Evolutionary conservation across 352 stramenopile genomes (phyloP), one percentile per base, ranked within the genome.

Genomic region (Pythium plurisporium): DNA sequence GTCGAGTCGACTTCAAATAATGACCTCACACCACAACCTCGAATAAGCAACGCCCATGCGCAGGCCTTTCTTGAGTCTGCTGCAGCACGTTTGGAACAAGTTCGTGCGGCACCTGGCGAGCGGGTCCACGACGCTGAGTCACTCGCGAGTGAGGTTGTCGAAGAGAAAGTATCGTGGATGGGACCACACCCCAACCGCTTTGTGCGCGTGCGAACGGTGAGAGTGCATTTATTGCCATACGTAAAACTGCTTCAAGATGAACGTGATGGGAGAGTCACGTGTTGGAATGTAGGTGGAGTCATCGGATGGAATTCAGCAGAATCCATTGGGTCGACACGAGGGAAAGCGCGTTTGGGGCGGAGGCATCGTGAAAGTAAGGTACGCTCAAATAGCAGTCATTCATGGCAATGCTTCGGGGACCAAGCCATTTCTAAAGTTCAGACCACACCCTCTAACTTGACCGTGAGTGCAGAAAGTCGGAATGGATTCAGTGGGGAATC

Each of bases 291-390:
- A 72, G 63, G 49, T 79, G 2, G 54, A 50, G 17, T 86, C 73
- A 5, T 27, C 34, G 5, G 64, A 73, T 25, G 74, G 74, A 22
- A 55, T 89, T 19, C 29, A 74, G 26, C 76, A 89, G 54, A 72
- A 89, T 26, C 72, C 73, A 1, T 52, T 84, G 1, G 78, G 78
- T 10, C 52, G 58, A 5, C 76, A 83, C 49, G 67, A 82, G 45
- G 74, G 76, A 14, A 64, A 56, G 23, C 74, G 76, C 9, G 79
- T 87, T n/a, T 87, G 79, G 79, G 79, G 76, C 5, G 76, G 76
- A 8, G 76, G 76, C 17, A 82, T 89, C 44, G 73, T 84, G 4
- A 86, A 77, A 55, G 19, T 84, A 44, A 63, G 47, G 67, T 75
- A 36, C 20, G 64, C 61, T 2, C 17, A 11, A 14, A n/a, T n/a